Conservation (phyloP, 1,139 yeast species). For the Candida freyschussii region DNA sequence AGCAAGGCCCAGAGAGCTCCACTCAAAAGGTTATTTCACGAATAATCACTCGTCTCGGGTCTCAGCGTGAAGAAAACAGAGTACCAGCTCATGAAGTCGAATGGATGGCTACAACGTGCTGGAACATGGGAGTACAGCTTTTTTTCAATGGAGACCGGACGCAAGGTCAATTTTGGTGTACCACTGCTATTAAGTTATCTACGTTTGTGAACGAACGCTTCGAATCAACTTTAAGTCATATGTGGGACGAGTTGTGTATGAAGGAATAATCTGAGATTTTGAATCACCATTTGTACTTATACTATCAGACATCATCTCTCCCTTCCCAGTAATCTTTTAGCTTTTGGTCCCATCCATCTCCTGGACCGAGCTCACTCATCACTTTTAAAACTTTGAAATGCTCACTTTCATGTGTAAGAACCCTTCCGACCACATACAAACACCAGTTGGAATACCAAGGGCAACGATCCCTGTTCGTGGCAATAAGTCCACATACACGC, state of each 20-base stretch:
- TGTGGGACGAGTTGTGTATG: constrained; percentile 22
- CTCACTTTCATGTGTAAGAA: constrained; percentile 37
- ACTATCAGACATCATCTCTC: constrained; percentile 8
- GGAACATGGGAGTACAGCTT: constrained; percentile 21
- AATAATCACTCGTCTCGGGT: constrained; percentile 9
- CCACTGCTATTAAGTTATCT: constrained; percentile 15
- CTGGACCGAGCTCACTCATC: constrained; percentile 28
- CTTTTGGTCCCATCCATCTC: constrained; percentile 33
- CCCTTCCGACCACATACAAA: constrained; percentile 37
- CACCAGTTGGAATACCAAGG: constrained; percentile 26
- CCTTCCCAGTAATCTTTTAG: constrained; percentile 31
- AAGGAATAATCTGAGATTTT: too few species aligned
- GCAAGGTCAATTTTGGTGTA: constrained; percentile 19
- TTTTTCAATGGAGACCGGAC: constrained; percentile 12
- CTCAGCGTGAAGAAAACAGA: constrained; percentile 10
- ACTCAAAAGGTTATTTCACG: constrained; percentile 11
- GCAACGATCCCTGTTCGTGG: constrained; percentile 7
- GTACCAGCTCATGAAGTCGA: constrained; percentile 24
- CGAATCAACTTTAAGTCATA: constrained; percentile 13
- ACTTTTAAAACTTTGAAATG: constrained; percentile 31
- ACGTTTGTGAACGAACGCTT: constrained; percentile 21
- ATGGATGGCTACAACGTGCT: constrained; percentile 21
- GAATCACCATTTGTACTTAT: too few species aligned
- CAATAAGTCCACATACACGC: constrained; percentile 33
- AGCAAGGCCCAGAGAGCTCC: constrained; percentile 4